Conservation (phyloP, 441 rosid species). For the Arabidopsis hybrid region DNA sequence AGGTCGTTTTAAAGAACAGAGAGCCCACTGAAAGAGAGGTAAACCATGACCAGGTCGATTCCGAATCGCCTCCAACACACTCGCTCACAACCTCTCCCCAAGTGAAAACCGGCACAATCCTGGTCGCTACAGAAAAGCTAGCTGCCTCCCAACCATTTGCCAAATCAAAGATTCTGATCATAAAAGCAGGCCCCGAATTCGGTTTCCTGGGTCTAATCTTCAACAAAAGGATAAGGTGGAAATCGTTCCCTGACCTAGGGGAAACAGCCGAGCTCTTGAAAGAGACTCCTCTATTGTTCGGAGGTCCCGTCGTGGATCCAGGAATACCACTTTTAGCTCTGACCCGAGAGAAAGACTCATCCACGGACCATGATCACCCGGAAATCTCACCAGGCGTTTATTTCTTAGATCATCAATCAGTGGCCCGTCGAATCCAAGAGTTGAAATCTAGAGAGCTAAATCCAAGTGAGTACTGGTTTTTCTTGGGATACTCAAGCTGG, state of each 20-base stretch:
- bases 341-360: conserved; percentile 51
- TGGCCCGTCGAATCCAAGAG: conserved; percentile 55
- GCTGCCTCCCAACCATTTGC: conserved; percentile 61
- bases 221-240: conserved; percentile 85
- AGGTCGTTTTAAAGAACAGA: conserved; percentile 57
- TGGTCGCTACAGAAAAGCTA: conserved; percentile 74
- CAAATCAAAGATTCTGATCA: conserved; percentile 70
- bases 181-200: conserved; percentile 57
- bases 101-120: conserved; percentile 68
- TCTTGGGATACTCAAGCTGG: conserved; percentile 91
- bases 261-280: conserved; percentile 62
- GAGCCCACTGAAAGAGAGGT: conserved; percentile 43
- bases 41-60: conserved; percentile 37
- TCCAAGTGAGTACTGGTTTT: conserved; percentile 76
- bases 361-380: conserved; percentile 49
- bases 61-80: conserved; percentile 43
- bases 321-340: conserved; percentile 73
- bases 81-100: conserved; percentile 43
- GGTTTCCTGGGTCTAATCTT: conserved; percentile 87
- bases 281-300: conserved; percentile 72
- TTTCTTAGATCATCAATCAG: conserved; percentile 73
- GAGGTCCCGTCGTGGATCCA: conserved; percentile 76
- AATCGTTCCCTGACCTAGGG: conserved; percentile 58
- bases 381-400: conserved; percentile 64
- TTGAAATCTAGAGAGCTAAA: conserved; percentile 53